Conservation (phyloP, 768 basidiomycete species). For the Pleurotus giganteus region DNA sequence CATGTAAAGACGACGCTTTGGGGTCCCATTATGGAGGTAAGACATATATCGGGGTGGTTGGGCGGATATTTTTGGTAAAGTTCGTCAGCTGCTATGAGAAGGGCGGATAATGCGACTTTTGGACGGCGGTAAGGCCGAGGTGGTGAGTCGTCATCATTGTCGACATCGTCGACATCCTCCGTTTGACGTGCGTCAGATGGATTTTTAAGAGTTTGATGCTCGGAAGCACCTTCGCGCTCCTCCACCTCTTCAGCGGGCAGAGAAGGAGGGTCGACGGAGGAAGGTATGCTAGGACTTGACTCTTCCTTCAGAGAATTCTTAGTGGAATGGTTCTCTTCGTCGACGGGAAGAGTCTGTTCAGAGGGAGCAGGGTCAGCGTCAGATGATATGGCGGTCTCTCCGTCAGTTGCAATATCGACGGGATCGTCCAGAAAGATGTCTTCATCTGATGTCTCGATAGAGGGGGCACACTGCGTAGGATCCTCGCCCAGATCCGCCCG, state of each 20-base stretch:
- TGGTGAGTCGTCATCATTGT: not conserved
- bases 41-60: conserved; percentile 46
- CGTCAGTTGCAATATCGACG: not conserved
- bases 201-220: not conserved
- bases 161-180: not conserved
- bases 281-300: too few relatives aligned
- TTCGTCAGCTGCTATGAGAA: conserved; percentile 57
- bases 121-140: conserved; percentile 17
- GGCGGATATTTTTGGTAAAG: conserved; percentile 63
- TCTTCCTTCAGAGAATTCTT: too few relatives aligned
- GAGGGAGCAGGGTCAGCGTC: conserved; percentile 1
- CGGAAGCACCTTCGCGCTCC: not conserved
- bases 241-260: not conserved
- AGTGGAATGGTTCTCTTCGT: not conserved
- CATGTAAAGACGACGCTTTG: conserved; percentile 78
- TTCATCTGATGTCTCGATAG: too few relatives aligned
- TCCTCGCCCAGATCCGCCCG: not conserved
- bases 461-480: not conserved
- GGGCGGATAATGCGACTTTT: conserved; percentile 40
- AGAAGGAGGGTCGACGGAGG: too few relatives aligned
- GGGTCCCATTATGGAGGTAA: conserved; percentile 70
- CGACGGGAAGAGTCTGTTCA: conserved; percentile 1
- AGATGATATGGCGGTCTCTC: conserved; percentile 5
- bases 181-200: not conserved
- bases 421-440: not conserved